Percentiles rank a stretch among this genome's conserved stretches.
Conservation (phyloP, 305 asterid genomes). For the Solanum hybrid region DNA sequence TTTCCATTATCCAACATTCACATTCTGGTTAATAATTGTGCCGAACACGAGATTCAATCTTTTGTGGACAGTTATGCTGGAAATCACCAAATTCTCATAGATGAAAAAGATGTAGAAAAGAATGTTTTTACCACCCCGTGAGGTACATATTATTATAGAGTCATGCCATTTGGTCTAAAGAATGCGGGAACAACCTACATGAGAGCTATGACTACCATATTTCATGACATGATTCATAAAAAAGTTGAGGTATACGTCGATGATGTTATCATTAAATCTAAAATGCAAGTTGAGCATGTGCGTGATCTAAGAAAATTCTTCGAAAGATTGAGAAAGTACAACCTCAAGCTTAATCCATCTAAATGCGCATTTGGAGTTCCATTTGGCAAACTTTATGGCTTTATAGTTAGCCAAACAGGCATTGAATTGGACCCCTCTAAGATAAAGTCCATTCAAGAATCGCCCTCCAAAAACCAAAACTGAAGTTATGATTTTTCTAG, state of each 20-base stretch:
- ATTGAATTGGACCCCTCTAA: neutral
- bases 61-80: neutral
- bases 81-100: neutral
- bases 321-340: too few relatives aligned
- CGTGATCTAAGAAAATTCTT: neutral
- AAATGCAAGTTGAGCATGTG: neutral
- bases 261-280: neutral
- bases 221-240: neutral
- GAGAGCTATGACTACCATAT: neutral
- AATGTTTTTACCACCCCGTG: neutral
- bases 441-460: neutral
- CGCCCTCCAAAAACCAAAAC: neutral
- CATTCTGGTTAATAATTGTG: neutral
- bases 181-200: neutral
- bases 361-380: neutral
- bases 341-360: neutral
- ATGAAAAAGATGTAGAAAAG: too few relatives aligned
- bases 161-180: neutral
- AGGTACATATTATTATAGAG: neutral
- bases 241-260: neutral
- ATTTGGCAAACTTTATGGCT: neutral
- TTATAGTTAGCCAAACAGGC: neutral
- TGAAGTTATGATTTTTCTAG: neutral
- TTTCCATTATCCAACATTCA: neutral
- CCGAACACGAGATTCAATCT: neutral